phyloP scores from a whole-genome alignment of 768 basidiomycete species.

The Lactarius sanguifluus region DNA sequence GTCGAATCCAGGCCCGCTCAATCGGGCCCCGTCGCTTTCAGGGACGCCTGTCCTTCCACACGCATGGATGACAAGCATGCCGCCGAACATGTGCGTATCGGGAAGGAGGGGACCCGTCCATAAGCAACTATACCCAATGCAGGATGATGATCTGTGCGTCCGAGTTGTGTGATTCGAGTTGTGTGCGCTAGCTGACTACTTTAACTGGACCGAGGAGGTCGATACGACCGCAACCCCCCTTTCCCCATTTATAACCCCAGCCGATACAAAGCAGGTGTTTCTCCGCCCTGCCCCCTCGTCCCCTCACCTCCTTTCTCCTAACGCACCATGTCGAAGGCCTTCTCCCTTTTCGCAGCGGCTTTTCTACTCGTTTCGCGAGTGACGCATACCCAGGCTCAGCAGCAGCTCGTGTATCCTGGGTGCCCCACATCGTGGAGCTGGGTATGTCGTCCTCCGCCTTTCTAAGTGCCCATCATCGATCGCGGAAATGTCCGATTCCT shows the following conservation, averaged over 20 bases:
- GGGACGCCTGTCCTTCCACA: not conserved
- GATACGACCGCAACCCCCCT: not conserved
- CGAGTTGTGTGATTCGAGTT: not conserved
- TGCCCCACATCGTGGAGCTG: conserved; percentile 10
- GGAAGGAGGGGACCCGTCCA: not conserved
- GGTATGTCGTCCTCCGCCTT: conserved; percentile 1
- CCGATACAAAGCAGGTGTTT: not conserved
- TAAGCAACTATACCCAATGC: not conserved
- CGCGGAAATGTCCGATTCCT: too few species aligned
- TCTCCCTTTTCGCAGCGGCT: not conserved
- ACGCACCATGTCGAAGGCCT: conserved; percentile 5
- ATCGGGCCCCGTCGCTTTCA: not conserved
- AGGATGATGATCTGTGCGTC: not conserved
- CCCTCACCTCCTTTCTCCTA: not conserved
- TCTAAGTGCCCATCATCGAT: not conserved
- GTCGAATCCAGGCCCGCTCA: not conserved
- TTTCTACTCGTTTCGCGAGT: conserved; percentile 1
- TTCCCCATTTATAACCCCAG: not conserved
- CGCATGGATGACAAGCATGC: not conserved
- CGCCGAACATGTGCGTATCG: not conserved
- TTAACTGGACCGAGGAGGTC: not conserved
- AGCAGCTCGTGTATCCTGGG: not conserved
- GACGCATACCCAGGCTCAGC: not conserved
- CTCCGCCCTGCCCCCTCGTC: not conserved
- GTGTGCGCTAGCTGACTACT: not conserved